Evolutionary conservation across 352 stramenopile genomes (phyloP).

Genomic region (Phytophthora pisi): DNA sequence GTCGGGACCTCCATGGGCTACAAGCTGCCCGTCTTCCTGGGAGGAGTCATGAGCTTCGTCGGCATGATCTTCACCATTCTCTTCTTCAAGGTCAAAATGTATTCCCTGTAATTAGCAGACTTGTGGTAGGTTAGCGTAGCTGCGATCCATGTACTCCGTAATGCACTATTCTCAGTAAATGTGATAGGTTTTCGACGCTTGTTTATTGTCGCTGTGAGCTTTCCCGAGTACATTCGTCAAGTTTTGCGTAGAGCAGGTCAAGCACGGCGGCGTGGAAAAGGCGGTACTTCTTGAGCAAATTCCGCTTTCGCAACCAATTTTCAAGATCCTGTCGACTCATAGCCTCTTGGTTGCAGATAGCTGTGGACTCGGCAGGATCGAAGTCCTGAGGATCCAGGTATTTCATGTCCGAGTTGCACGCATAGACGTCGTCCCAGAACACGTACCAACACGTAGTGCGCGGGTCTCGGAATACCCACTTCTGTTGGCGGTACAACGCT

Average conservation of each 20-base stretch:
- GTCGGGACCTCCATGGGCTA: slow-evolving; percentile 28
- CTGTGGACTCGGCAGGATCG: slow-evolving; percentile 17
- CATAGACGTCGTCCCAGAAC: slow-evolving; percentile 47
- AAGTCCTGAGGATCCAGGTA: slow-evolving; percentile 17
- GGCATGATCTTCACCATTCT: slow-evolving; percentile 45
- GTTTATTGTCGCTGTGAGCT: too few species aligned
- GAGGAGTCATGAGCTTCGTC: slow-evolving; percentile 30
- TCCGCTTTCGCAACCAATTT: slow-evolving; percentile 20
- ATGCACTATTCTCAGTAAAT: not conserved
- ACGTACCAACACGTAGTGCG: slow-evolving; percentile 42
- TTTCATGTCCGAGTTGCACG: slow-evolving; percentile 32
- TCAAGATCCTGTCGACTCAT: slow-evolving; percentile 30
- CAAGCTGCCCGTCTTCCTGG: slow-evolving; percentile 30
- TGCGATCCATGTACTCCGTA: not conserved
- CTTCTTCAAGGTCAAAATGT: slow-evolving; percentile 53
- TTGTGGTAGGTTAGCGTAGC: not conserved
- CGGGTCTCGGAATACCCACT: slow-evolving; percentile 29
- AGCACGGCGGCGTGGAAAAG: not conserved
- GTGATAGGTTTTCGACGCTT: too few species aligned
- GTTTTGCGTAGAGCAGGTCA: slow-evolving; percentile 1
- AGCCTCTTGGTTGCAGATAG: slow-evolving; percentile 37
- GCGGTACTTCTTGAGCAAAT: not conserved
- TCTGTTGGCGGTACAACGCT: slow-evolving; percentile 7
- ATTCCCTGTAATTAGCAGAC: slow-evolving; percentile 30
- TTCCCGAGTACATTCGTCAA: not conserved